phyloP scores from a whole-genome alignment of 176 grass and related monocot species.

The Phyllostachys edulis region DNA sequence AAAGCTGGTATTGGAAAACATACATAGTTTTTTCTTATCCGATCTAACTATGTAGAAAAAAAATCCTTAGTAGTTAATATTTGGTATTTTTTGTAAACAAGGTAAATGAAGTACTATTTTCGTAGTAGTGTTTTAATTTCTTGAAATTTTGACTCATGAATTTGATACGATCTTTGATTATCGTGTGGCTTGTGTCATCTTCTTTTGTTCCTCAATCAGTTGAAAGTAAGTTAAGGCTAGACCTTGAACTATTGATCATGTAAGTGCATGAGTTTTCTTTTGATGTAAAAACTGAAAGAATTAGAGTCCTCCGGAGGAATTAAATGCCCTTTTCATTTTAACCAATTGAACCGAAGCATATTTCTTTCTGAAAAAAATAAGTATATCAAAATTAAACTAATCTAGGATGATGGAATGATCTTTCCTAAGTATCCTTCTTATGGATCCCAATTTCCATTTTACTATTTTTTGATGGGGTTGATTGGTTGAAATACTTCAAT shows the following conservation, averaged over 20 bases:
- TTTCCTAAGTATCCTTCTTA: background rate
- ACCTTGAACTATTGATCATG: background rate
- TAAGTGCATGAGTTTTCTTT: background rate
- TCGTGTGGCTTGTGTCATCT: background rate
- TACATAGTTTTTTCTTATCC: background rate
- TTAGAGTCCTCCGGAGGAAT: background rate
- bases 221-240: background rate
- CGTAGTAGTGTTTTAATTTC: background rate
- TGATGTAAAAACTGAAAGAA: background rate
- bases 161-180: background rate
- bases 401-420: background rate
- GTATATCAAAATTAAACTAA: background rate
- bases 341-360: constrained; percentile 1
- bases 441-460: background rate
- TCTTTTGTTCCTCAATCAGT: background rate
- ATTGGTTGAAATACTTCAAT: constrained; percentile 16
- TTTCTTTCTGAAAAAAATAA: background rate
- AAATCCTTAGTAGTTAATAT: background rate
- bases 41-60: background rate
- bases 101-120: background rate
- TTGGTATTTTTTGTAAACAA: background rate
- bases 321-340: background rate
- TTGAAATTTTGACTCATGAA: constrained; percentile 6
- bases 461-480: background rate
- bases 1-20: background rate